These are phyloP conservation scores for Cucurbita pepo DNA, from an alignment of 306 rosid species.

Conservation along the genomic window DNA sequence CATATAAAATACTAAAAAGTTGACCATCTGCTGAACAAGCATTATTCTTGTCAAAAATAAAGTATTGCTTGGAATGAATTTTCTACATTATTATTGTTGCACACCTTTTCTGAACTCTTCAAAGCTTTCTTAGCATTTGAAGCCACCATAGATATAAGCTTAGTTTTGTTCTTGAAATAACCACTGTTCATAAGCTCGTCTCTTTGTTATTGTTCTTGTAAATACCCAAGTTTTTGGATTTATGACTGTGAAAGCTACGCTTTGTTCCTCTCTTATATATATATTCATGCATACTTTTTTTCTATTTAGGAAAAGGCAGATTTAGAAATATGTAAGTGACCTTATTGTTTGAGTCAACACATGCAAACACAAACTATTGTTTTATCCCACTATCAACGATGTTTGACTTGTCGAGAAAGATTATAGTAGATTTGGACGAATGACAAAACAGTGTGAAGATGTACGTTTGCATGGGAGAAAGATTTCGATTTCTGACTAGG, in stretches of 20 bases:
- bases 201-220: not conserved
- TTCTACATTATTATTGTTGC: not conserved
- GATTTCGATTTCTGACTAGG: too few species aligned
- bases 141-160: not conserved
- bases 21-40: slow-evolving; percentile 17
- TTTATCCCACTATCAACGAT: too few species aligned
- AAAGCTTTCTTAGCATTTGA: not conserved
- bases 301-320: too few species aligned
- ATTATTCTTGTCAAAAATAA: slow-evolving; percentile 32
- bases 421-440: too few species aligned
- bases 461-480: too few species aligned
- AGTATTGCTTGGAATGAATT: slow-evolving; percentile 19
- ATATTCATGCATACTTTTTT: not conserved
- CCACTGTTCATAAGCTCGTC: not conserved
- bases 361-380: too few species aligned
- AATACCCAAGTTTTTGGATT: not conserved
- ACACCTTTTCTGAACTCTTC: not conserved
- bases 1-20: slow-evolving; percentile 20
- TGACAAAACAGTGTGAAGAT: too few species aligned
- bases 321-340: too few species aligned
- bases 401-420: too few species aligned
- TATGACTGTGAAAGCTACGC: not conserved
- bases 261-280: not conserved
- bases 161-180: too few species aligned
- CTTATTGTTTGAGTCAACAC: too few species aligned